phyloP scores from a whole-genome alignment of 805 yeast species.

The Candida krabiensis region DNA sequence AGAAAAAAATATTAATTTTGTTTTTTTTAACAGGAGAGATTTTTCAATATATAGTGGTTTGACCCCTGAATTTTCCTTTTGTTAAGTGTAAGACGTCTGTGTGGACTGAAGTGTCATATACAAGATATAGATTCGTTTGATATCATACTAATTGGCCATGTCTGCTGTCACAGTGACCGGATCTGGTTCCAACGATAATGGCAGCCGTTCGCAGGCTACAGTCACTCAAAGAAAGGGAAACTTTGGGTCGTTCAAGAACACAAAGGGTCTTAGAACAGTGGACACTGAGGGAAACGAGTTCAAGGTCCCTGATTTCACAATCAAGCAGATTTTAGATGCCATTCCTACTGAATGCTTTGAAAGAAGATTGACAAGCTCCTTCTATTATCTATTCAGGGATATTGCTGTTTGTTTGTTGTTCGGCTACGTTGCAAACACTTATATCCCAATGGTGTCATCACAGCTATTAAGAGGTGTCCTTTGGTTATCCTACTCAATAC shows the following conservation, averaged over 20 bases:
- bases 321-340: conserved; percentile 69
- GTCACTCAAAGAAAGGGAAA: conserved; percentile 39
- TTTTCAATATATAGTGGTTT: too few relatives aligned
- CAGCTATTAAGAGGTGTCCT: conserved; percentile 47
- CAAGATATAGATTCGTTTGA: too few relatives aligned
- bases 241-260: conserved; percentile 37
- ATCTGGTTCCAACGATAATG: conserved; percentile 11
- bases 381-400: conserved; percentile 70
- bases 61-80: too few relatives aligned
- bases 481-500: conserved; percentile 57
- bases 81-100: too few relatives aligned
- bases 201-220: conserved; percentile 11
- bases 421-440: conserved; percentile 53
- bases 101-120: too few relatives aligned
- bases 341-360: conserved; percentile 78
- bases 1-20: too few relatives aligned
- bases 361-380: conserved; percentile 53
- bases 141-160: too few relatives aligned
- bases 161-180: conserved; percentile 36
- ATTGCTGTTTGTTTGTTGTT: conserved; percentile 46
- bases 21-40: too few relatives aligned
- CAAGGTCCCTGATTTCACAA: conserved; percentile 71
- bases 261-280: conserved; percentile 42
- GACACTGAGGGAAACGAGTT: conserved; percentile 67
- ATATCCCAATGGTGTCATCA: conserved; percentile 51